Evolutionary conservation across 371 early-diverging fungal genomes (phyloP), one percentile per base, ranked within the genome.

Genomic region (Phascolomyces articulosus): DNA sequence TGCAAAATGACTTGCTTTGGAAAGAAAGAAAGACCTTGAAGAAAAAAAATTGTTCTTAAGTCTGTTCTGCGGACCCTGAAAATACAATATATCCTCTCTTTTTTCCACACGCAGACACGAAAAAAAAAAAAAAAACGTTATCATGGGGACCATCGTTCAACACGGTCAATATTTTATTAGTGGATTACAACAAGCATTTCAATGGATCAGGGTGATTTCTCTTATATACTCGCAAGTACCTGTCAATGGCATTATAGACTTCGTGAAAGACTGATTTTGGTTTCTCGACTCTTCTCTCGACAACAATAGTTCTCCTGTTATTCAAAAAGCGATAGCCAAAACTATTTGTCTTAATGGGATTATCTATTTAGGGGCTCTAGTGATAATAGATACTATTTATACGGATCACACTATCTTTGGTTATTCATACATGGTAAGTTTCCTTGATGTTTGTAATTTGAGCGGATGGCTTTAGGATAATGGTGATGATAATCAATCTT

Each of bases 381-480:
- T 78, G 1, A 51, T 74, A 21, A n/a, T 81, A 15, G 78, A 81
- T 57, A 64, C 63, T 4, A 51, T 72, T 31, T 78, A 74, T 48
- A 68, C 74, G 7, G 64, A 72, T 31, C 78, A 78, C 59, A 71
- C 64, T 20, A 34, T 81, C 3, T 71, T 74, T 66, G 82, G 78
- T 0, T 78, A 75, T 60, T 67, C 78, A 18, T 81, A 81, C 44
- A 65, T 70, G 21, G 82, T 81, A 62, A 72, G 67, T n/a, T 40
- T 40, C 23, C 58, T 21, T 23, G 7, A 23, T 34, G 34, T 23
- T n/a, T 34, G 3, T 20, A 34, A 23, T 58, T 44, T n/a, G n/a
- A n/a, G n/a, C n/a, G n/a, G n/a, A n/a, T n/a, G n/a, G n/a, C n/a
- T n/a, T n/a, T n/a, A n/a, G n/a, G n/a, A n/a, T n/a, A n/a, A n/a